Evolutionary conservation across 2,329 filamentous ascomycete species (phyloP), one percentile per base, ranked within the genome.

Genomic region (Leptoxyphium fumago): DNA sequence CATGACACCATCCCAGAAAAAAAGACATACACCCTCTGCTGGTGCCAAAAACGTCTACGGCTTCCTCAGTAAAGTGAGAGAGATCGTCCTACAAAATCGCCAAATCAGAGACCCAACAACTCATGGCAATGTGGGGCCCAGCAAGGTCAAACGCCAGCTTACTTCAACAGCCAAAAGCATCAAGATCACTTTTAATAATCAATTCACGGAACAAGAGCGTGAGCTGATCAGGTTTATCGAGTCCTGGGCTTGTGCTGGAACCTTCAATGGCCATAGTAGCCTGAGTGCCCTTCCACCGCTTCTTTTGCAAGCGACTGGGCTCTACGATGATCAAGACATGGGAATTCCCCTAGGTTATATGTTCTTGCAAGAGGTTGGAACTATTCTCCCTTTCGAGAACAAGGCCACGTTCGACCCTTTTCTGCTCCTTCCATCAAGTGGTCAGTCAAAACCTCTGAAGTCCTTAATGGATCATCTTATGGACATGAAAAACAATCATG

Each of bases 331-430:
- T 6, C 61, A 71, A 40, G 59, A 61, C 41, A 64, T 77, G 32
- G 66, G 69, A 18, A 58, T 64, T 11, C 56, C 59, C 36, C 66
- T 69, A 4, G 73, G 72, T 30, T 79, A 75, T 70, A 71, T 75
- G 1, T 85, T 88, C 49, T 62, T 91, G 28, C 82, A 88, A 54
- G 84, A 91, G 58, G 69, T 88, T 36, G 82, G 82, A 10, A 75
- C 78, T 43, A 71, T 86, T 38, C 64, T 74, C 7, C 80, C 83
- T 0, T 84, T 80, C 73, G 81, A 87, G 52, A 75, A 84, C 40
- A 72, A 72, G 2, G 67, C 74, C 3, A 70, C 80, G 2, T 84
- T 82, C 59, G 72, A 72, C 56, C 65, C 69, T 45, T 51, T 68
- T 44, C 58, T 78, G 10, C 64, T 70, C 49, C 64, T 78, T 15